Conservation (phyloP, 2,329 filamentous ascomycete genomes). For the Xylaria sp. region DNA sequence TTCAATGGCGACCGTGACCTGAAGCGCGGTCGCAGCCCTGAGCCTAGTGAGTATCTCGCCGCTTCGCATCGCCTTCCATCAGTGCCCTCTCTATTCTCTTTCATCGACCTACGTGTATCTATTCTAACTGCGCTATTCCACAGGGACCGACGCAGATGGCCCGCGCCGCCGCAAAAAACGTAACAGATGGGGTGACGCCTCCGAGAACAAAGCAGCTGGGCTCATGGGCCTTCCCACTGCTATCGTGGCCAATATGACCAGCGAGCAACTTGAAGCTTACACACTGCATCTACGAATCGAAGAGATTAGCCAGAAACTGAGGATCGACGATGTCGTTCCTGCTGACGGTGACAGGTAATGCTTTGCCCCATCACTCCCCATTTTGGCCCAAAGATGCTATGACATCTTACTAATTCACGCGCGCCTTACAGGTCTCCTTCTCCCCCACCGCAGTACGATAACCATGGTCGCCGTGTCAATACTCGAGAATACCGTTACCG, state of each 20-base stretch:
- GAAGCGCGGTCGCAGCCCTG: conserved; percentile 94
- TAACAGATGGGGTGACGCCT: conserved; percentile 97
- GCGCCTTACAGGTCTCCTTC: conserved; percentile 80
- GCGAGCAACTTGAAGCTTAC: conserved; percentile 97
- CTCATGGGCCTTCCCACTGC: conserved; percentile 97
- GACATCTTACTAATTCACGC: conserved; percentile 19
- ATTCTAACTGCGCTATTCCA: conserved; percentile 38
- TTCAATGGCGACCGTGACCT: conserved; percentile 60
- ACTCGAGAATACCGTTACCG: conserved; percentile 98
- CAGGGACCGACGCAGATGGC: conserved; percentile 73
- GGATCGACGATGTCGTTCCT: conserved; percentile 98
- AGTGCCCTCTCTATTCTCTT: conserved; percentile 2
- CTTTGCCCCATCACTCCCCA: neutral
- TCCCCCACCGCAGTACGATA: conserved; percentile 96
- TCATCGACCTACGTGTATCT: conserved; percentile 25
- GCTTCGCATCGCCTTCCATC: neutral
- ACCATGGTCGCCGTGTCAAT: conserved; percentile 99
- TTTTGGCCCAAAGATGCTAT: neutral
- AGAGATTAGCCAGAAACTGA: conserved; percentile 98
- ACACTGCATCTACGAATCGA: conserved; percentile 96
- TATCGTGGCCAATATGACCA: conserved; percentile 97
- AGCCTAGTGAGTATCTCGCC: conserved; percentile 69
- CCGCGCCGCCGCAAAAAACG: conserved; percentile 94
- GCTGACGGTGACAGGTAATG: conserved; percentile 90
- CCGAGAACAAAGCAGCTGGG: conserved; percentile 98